Conservation (phyloP, 257 asterid species). For the Ilex asprella region DNA sequence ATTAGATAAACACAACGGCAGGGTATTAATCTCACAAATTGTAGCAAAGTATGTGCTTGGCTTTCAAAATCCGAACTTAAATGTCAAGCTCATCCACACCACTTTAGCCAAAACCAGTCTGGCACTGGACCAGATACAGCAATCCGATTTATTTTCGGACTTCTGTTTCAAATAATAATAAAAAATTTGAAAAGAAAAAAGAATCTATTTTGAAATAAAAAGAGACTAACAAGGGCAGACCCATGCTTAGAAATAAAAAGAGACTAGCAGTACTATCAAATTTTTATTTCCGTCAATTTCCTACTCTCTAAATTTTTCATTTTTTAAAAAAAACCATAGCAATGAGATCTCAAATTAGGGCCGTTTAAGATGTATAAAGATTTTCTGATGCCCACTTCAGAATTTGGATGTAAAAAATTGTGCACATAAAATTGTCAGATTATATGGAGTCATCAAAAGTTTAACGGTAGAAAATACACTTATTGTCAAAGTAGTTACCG, state of each 20-base stretch:
- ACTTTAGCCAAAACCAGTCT: neutral
- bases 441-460: constrained; percentile 4
- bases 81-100: too few species aligned
- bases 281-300: neutral
- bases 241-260: too few species aligned
- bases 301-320: neutral
- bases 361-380: too few species aligned
- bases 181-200: too few species aligned
- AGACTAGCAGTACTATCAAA: too few species aligned
- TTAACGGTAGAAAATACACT: neutral
- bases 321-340: neutral
- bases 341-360: too few species aligned
- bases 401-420: neutral
- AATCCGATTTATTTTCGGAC: too few species aligned
- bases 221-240: too few species aligned
- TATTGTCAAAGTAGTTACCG: constrained; percentile 30
- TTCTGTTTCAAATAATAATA: too few species aligned
- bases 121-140: neutral
- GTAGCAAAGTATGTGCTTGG: neutral
- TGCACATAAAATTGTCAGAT: neutral
- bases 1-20: constrained; percentile 16
- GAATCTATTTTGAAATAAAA: too few species aligned
- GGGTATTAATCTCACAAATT: neutral
- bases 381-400: too few species aligned
- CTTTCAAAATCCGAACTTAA: neutral